Evolutionary conservation across 1,284 basidiomycete species (phyloP).

Genomic region (Inonotus hispidus): DNA sequence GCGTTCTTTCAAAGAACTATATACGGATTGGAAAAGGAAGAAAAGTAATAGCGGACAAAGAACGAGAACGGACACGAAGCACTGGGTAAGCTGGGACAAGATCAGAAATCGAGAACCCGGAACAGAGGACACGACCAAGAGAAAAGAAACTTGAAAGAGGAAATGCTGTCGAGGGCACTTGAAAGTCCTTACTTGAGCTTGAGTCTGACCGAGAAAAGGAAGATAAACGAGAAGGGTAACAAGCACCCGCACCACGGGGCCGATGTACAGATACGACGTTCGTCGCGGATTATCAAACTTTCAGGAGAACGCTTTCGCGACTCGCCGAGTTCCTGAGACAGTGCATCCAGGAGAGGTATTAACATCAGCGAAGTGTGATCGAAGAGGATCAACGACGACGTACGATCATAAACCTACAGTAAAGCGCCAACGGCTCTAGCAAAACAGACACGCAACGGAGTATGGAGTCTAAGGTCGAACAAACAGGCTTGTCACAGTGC

Average conservation of each 20-base stretch:
- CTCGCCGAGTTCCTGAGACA: neutral
- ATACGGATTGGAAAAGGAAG: neutral
- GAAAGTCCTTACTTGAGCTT: neutral
- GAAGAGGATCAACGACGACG: neutral
- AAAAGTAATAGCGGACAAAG: neutral
- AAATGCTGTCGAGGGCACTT: neutral
- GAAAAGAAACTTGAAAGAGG: neutral
- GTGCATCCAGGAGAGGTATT: neutral
- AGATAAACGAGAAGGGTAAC: neutral
- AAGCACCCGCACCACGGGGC: neutral
- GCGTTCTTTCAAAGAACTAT: neutral
- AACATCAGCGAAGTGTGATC: neutral
- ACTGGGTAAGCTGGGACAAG: neutral
- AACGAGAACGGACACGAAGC: neutral
- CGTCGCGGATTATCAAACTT: neutral
- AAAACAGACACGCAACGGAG: slow-evolving; percentile 1
- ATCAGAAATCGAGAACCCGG: neutral
- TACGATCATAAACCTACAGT: neutral
- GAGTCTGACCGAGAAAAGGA: neutral
- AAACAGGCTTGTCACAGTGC: slow-evolving; percentile 17
- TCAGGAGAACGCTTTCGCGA: too few species aligned
- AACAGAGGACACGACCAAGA: neutral
- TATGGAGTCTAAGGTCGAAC: slow-evolving; percentile 5
- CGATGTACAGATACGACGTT: neutral
- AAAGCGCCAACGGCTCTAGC: neutral